These are phyloP conservation scores for Eucalyptus cloeziana DNA, from an alignment of 345 rosid species.

Conservation along the genomic window DNA sequence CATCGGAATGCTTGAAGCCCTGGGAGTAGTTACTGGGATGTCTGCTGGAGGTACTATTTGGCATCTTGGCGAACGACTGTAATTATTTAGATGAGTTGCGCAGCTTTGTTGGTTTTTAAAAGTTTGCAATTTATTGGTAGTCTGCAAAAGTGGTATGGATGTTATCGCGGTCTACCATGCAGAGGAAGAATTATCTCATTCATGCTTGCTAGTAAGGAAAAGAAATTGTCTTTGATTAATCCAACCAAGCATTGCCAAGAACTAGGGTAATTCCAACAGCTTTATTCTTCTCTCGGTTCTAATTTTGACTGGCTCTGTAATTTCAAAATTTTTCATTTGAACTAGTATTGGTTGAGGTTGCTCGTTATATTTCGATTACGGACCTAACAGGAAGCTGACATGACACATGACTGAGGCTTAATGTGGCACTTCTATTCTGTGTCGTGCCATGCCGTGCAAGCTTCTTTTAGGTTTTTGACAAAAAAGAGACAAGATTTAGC, in stretches of 20 bases:
- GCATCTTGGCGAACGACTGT: not conserved
- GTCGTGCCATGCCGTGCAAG: not conserved
- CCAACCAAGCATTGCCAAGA: not conserved
- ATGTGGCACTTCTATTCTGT: not conserved
- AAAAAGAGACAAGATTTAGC: not conserved
- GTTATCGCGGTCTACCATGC: not conserved
- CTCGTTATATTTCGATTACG: not conserved
- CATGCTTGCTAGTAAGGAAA: not conserved
- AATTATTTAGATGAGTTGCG: not conserved
- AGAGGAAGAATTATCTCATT: not conserved
- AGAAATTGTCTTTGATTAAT: not conserved
- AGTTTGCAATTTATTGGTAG: not conserved
- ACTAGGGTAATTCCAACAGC: not conserved
- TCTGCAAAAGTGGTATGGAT: not conserved
- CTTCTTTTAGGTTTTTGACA: not conserved
- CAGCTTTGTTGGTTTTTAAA: not conserved
- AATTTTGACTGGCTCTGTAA: not conserved
- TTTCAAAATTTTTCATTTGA: not conserved
- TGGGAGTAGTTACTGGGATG: conserved; percentile 80
- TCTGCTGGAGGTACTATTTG: conserved; percentile 56
- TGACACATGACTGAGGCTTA: not conserved
- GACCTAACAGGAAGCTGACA: not conserved
- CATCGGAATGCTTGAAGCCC: conserved; percentile 71
- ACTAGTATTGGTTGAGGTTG: not conserved
- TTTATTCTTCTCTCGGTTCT: not conserved